A percentile compares a stretch with the other conserved stretches of the same genome.
These are phyloP conservation scores for Ogataea hybrid DNA, from an alignment of 1,139 yeast genomes.

Conservation along the genomic window DNA sequence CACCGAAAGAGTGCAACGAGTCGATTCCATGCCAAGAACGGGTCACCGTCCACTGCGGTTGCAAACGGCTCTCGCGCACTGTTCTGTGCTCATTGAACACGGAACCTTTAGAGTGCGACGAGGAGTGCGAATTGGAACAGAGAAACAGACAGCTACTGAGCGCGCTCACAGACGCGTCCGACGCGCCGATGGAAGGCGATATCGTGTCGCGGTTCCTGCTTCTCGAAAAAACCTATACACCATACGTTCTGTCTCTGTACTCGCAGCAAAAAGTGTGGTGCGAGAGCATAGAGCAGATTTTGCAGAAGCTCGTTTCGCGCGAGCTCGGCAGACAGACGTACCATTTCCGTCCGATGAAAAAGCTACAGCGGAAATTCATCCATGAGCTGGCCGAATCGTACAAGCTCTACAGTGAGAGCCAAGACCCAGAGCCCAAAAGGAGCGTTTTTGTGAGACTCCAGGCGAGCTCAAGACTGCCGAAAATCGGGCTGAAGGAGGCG, in stretches of 20 bases:
- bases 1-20: constrained; percentile 50
- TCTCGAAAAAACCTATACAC: constrained; percentile 40
- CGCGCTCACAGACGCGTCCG: constrained; percentile 43
- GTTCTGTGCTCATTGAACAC: constrained; percentile 43
- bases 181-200: constrained; percentile 6
- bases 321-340: constrained; percentile 37
- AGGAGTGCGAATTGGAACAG: constrained; percentile 59
- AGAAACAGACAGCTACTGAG: constrained; percentile 62
- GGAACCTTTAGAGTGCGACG: constrained; percentile 56
- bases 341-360: constrained; percentile 72
- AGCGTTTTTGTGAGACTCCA: constrained; percentile 60
- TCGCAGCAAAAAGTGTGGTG: constrained; percentile 64
- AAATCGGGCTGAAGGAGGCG: constrained; percentile 35
- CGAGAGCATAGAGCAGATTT: constrained; percentile 50
- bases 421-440: constrained; percentile 78
- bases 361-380: constrained; percentile 66
- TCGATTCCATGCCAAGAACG: constrained; percentile 46
- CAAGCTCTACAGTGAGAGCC: constrained; percentile 65
- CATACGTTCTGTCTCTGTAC: constrained; percentile 42
- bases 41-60: constrained; percentile 55
- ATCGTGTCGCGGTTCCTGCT: constrained; percentile 19
- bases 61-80: constrained; percentile 53
- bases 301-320: constrained; percentile 47
- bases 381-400: constrained; percentile 64
- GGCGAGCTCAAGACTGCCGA: constrained; percentile 33